Conservation (phyloP, 2,329 filamentous ascomycete species). For the Pseudofabraea citricarpa region DNA sequence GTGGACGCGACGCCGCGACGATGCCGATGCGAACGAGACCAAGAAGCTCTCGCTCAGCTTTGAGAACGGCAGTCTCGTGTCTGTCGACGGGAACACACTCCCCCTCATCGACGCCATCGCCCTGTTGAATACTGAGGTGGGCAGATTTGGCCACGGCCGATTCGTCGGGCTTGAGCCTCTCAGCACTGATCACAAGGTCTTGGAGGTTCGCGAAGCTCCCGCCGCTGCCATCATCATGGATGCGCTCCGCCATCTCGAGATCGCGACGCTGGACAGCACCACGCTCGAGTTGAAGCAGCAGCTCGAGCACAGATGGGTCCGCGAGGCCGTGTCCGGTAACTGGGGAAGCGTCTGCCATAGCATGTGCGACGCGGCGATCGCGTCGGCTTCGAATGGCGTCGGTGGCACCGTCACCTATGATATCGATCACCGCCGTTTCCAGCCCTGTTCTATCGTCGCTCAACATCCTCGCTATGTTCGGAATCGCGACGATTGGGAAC, state of each 20-base stretch:
- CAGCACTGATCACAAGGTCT: slow-evolving; percentile 3
- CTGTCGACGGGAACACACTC: slow-evolving; percentile 2
- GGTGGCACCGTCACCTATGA: slow-evolving; percentile 1
- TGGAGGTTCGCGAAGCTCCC: slow-evolving; percentile 5
- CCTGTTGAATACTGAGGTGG: slow-evolving; percentile 3
- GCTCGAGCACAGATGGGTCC: slow-evolving; percentile 3
- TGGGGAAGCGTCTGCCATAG: slow-evolving; percentile 3
- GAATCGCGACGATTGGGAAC: slow-evolving; percentile 1
- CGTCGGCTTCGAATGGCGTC: background rate
- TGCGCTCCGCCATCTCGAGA: slow-evolving; percentile 4
- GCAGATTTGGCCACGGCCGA: slow-evolving; percentile 4
- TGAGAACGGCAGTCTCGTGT: slow-evolving; percentile 4
- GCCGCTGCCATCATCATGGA: slow-evolving; percentile 6
- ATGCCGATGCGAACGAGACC: background rate
- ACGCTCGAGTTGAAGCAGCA: slow-evolving; percentile 4
- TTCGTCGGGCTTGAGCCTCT: slow-evolving; percentile 2
- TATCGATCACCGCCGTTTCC: slow-evolving; percentile 2
- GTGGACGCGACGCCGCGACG: slow-evolving; percentile 1
- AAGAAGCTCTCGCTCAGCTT: slow-evolving; percentile 4
- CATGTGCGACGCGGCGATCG: slow-evolving; percentile 3
- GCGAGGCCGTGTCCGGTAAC: background rate
- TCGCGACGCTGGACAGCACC: slow-evolving; percentile 1
- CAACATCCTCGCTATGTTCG: slow-evolving; percentile 2
- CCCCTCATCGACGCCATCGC: slow-evolving; percentile 5
- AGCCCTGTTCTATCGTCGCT: slow-evolving; percentile 1